Conservation (phyloP, 1,284 basidiomycete species). For the Abortiporus biennis region DNA sequence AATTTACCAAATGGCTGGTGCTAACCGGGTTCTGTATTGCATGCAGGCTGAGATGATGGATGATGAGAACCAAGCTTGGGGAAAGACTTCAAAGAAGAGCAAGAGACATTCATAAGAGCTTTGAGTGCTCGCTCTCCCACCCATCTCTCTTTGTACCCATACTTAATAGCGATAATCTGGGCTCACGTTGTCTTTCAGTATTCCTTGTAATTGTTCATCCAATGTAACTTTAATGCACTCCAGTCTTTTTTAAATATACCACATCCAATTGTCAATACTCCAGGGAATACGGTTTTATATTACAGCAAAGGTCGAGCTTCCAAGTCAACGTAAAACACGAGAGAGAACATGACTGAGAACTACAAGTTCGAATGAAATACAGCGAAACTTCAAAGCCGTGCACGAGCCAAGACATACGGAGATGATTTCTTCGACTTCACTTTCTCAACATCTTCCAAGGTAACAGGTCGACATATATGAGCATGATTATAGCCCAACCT, state of each 20-base stretch:
- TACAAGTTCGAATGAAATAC: background rate
- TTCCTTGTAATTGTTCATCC: background rate
- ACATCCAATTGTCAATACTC: too few relatives aligned
- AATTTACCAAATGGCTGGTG: too few relatives aligned
- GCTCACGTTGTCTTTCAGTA: background rate
- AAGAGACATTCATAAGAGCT: background rate
- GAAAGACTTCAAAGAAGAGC: constrained; percentile 11
- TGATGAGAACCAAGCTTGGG: constrained; percentile 26
- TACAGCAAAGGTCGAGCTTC: too few relatives aligned
- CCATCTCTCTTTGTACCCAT: background rate
- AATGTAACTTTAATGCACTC: too few relatives aligned
- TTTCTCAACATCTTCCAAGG: constrained; percentile 61
- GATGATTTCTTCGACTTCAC: constrained; percentile 57
- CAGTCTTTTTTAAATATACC: background rate
- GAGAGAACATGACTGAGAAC: too few relatives aligned
- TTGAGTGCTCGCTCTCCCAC: background rate
- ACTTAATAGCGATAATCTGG: background rate
- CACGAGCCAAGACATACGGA: constrained; percentile 21
- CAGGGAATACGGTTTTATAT: too few relatives aligned
- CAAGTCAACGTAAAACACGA: too few relatives aligned
- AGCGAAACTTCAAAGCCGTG: constrained; percentile 18
- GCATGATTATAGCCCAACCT: constrained; percentile 82
- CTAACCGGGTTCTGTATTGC: too few relatives aligned
- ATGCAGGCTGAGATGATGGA: constrained; percentile 24
- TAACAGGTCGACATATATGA: constrained; percentile 56